Evolutionary conservation across 108 stramenopile species (phyloP), one percentile per base, ranked within the genome.

Genomic region (Nitzschia sp.): DNA sequence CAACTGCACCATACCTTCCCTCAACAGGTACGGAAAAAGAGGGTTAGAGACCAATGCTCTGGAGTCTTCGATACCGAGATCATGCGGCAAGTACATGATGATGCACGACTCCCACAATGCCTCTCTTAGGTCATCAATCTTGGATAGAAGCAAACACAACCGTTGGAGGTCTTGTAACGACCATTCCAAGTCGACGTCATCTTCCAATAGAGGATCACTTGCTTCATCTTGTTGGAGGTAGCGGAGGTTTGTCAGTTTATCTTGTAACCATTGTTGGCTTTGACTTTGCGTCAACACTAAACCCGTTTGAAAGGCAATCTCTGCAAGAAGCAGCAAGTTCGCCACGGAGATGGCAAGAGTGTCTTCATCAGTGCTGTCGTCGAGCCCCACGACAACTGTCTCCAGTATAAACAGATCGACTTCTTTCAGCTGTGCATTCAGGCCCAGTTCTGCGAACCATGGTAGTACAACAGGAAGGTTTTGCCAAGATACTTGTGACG

Each of bases 1-100:
- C 14, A 63, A 14, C 51, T 73, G 73, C 57, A 73, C 63, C 73
- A 73, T 73, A 19, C 73, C 73, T 41, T 73, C 73, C 14, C 73
- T 65, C 19, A 73, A 21, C 15, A 73, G 34, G 24, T 73, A 73
- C 7, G 73, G 73, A 44, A 73, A 73, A 12, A 73, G 57, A 8
- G 34, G 3, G 53, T 73, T 73, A 21, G 41, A 50, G 1, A 67
- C 44, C 50, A 73, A 51, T 11, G 7, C 65, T 2, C 8, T 3
- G 8, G 73, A 73, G 44, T 73, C 51, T 6, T 41, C 39, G 15
- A 73, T 51, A 60, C 60, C 57, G 17, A 73, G 73, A 42, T 73
- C 73, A 43, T 73, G 73, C 7, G 73, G 73, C 9, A 73, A 34
- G 37, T 73, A 67, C 26, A 67, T 53, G 48, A 73, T 67, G 52